Percentiles rank a stretch among this genome's conserved stretches.
Evolutionary conservation across 2,329 filamentous ascomycete species (phyloP).

Genomic region (Colletotrichum ledebouriae): DNA sequence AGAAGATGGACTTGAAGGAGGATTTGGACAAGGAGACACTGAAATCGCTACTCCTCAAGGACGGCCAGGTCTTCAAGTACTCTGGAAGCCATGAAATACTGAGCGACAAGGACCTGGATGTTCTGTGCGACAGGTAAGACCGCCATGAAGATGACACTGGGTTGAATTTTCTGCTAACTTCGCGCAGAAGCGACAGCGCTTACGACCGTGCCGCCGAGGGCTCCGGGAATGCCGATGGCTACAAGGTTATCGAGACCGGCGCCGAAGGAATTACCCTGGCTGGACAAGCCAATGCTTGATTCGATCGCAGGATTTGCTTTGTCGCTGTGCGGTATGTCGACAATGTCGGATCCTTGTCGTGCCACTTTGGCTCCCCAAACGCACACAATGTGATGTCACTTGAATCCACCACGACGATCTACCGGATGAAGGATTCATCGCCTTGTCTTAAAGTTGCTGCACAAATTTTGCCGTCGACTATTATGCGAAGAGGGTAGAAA

Average conservation of each 20-base stretch:
- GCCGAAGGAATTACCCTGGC: slow-evolving; percentile 60
- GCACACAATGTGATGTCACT: too few relatives aligned
- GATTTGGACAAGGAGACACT: slow-evolving; percentile 72
- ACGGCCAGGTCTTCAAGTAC: slow-evolving; percentile 75
- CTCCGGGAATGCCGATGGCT: slow-evolving; percentile 77
- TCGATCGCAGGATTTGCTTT: neutral
- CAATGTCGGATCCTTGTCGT: too few relatives aligned
- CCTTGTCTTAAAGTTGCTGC: too few relatives aligned
- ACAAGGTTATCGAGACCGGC: slow-evolving; percentile 85
- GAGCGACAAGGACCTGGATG: slow-evolving; percentile 80
- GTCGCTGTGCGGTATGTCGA: too few relatives aligned
- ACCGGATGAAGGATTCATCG: too few relatives aligned
- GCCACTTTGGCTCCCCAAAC: too few relatives aligned
- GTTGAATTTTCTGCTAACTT: neutral
- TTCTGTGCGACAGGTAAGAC: slow-evolving; percentile 78
- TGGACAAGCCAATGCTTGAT: slow-evolving; percentile 12
- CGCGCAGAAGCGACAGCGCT: slow-evolving; percentile 66
- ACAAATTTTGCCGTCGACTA: neutral
- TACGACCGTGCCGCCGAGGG: slow-evolving; percentile 83
- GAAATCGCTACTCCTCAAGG: slow-evolving; percentile 74
- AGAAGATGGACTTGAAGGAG: slow-evolving; percentile 68
- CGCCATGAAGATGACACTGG: neutral
- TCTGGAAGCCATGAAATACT: slow-evolving; percentile 76
- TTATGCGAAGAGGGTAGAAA: neutral
- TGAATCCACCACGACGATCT: too few relatives aligned